phyloP scores from a whole-genome alignment of 2,329 filamentous ascomycete species.

The Tolypocladium ophioglossoides region DNA sequence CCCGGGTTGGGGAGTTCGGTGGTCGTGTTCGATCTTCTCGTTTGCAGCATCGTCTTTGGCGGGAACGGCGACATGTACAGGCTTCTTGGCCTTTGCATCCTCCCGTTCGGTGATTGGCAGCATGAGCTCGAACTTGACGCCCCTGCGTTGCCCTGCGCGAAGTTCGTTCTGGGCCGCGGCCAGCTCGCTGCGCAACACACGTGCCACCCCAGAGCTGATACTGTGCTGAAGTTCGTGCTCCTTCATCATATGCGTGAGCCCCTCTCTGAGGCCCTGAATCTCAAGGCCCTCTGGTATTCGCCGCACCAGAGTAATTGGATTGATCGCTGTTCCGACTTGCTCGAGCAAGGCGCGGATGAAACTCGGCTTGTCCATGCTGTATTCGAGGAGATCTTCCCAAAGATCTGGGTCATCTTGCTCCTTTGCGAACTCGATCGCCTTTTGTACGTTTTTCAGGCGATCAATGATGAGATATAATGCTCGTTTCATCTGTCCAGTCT shows the following conservation, averaged over 20 bases:
- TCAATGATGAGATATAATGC: conserved; percentile 91
- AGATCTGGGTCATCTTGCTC: conserved; percentile 84
- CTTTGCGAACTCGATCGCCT: conserved; percentile 90
- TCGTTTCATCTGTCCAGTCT: conserved; percentile 86
- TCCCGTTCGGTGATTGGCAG: conserved; percentile 31
- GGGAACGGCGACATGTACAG: conserved; percentile 14
- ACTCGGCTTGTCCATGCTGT: conserved; percentile 93
- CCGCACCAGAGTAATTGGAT: conserved; percentile 81
- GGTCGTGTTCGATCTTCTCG: conserved; percentile 15
- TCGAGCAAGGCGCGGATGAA: conserved; percentile 90
- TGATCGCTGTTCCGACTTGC: conserved; percentile 86
- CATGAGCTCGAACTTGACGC: conserved; percentile 78
- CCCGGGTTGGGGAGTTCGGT: conserved; percentile 32
- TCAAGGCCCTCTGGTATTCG: conserved; percentile 89
- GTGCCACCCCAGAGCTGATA: conserved; percentile 82
- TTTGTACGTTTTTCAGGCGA: conserved; percentile 79
- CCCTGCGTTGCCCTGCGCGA: conserved; percentile 68
- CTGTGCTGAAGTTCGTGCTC: conserved; percentile 94
- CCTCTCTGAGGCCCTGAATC: conserved; percentile 81
- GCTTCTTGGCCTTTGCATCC: conserved; percentile 30
- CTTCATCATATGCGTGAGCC: conserved; percentile 80
- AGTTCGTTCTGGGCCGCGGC: conserved; percentile 71
- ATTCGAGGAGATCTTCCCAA: conserved; percentile 89
- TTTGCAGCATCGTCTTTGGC: conserved; percentile 9
- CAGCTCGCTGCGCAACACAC: conserved; percentile 80